Evolutionary conservation across 768 basidiomycete species (phyloP).

Genomic region (Strobilomyces echinocephalus): DNA sequence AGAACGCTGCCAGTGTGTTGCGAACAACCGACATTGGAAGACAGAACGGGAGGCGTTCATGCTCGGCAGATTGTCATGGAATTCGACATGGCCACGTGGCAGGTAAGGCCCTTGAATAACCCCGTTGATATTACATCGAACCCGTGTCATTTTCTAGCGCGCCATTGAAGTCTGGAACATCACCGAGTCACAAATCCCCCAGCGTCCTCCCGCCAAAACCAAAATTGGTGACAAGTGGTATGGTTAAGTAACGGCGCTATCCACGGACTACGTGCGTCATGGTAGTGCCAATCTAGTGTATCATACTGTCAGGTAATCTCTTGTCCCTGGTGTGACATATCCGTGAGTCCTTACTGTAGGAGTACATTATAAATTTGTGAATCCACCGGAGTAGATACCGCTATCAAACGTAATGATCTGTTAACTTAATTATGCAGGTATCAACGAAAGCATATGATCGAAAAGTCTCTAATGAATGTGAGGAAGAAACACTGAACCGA

Average conservation of each 20-base stretch:
- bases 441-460: constrained; percentile 1
- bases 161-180: constrained; percentile 88
- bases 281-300: constrained; percentile 7
- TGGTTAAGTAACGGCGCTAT: constrained; percentile 35
- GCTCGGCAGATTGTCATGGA: constrained; percentile 89
- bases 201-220: constrained; percentile 54
- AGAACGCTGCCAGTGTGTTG: constrained; percentile 46
- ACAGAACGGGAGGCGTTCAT: constrained; percentile 57
- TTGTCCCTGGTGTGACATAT: background rate
- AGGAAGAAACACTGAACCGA: background rate
- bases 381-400: background rate
- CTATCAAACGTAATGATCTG: background rate
- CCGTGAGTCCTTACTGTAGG: background rate
- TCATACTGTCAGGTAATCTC: constrained; percentile 17
- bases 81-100: constrained; percentile 87
- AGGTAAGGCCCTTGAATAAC: constrained; percentile 42
- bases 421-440: background rate
- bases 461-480: background rate
- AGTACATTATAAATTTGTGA: background rate
- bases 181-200: constrained; percentile 67
- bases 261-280: background rate
- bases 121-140: background rate
- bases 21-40: constrained; percentile 57
- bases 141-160: constrained; percentile 41
- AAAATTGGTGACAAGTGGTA: constrained; percentile 69